A percentile compares a stretch with the other conserved stretches of the same genome.
Conservation (phyloP, 768 basidiomycete species). For the Sarcodon aspratus region DNA sequence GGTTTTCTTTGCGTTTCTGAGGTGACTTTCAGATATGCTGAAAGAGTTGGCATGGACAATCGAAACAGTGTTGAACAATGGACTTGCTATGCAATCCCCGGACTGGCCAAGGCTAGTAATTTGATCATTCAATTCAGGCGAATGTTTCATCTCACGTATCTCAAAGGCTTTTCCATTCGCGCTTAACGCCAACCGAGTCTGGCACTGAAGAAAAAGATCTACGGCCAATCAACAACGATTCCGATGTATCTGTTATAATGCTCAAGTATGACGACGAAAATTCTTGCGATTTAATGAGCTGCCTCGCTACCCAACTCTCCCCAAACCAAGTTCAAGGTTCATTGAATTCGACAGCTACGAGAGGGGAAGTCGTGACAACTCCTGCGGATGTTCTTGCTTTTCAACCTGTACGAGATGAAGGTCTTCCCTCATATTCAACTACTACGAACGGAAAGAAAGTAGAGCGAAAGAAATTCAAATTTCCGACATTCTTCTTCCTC, state of each 20-base stretch:
- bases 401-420: conserved; percentile 25
- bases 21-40: not conserved
- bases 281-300: conserved; percentile 46
- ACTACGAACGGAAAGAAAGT: conserved; percentile 8
- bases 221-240: conserved; percentile 11
- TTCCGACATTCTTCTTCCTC: conserved; percentile 55
- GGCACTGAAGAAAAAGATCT: conserved; percentile 24
- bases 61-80: not conserved
- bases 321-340: conserved; percentile 9
- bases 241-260: conserved; percentile 34
- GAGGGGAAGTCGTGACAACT: conserved; percentile 40
- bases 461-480: conserved; percentile 33
- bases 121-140: not conserved
- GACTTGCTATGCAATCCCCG: not conserved
- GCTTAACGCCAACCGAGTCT: conserved; percentile 26
- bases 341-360: conserved; percentile 10
- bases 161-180: conserved; percentile 42
- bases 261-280: conserved; percentile 34
- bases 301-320: conserved; percentile 33
- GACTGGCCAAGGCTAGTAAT: not conserved
- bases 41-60: not conserved
- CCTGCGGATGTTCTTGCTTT: conserved; percentile 59
- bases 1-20: not conserved
- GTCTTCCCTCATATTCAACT: conserved; percentile 10
- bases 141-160: conserved; percentile 5